phyloP scores from a whole-genome alignment of 148 eudicot genomes.

The Nepenthes mirabilis region DNA sequence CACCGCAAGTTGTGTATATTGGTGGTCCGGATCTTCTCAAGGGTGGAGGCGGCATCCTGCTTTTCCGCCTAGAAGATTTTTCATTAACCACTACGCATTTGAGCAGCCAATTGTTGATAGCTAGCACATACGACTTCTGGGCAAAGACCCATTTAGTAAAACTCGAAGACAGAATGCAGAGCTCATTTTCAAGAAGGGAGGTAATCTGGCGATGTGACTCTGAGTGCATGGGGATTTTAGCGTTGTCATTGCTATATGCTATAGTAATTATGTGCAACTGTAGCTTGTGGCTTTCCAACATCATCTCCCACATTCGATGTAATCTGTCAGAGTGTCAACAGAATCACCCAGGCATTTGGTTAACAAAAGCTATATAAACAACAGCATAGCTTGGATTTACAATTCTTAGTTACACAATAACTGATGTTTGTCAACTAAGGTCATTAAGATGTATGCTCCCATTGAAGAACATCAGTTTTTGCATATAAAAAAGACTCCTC shows the following conservation, averaged over 20 bases:
- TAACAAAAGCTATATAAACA: neutral
- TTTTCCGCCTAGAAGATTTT: slow-evolving; percentile 34
- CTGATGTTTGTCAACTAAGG: neutral
- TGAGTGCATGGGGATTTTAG: slow-evolving; percentile 42
- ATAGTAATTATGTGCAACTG: slow-evolving; percentile 52
- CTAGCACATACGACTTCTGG: slow-evolving; percentile 44
- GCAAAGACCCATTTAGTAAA: slow-evolving; percentile 72
- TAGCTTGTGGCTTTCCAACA: slow-evolving; percentile 74
- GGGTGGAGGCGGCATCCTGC: slow-evolving; percentile 18
- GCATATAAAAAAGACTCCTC: neutral
- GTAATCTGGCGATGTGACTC: slow-evolving; percentile 45
- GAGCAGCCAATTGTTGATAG: slow-evolving; percentile 65
- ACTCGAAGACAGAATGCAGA: slow-evolving; percentile 36
- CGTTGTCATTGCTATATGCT: slow-evolving; percentile 23
- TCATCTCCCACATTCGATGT: slow-evolving; percentile 80
- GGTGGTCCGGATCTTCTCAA: slow-evolving; percentile 56
- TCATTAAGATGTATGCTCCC: no score
- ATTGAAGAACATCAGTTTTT: neutral
- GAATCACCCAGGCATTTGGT: neutral
- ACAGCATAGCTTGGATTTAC: neutral
- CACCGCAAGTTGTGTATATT: slow-evolving; percentile 61
- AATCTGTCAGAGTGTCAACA: slow-evolving; percentile 33
- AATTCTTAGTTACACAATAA: neutral
- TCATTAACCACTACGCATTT: slow-evolving; percentile 46
- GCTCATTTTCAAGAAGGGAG: slow-evolving; percentile 31